Evolutionary conservation across 768 basidiomycete genomes (phyloP).

Genomic region (Pholiota conissans): DNA sequence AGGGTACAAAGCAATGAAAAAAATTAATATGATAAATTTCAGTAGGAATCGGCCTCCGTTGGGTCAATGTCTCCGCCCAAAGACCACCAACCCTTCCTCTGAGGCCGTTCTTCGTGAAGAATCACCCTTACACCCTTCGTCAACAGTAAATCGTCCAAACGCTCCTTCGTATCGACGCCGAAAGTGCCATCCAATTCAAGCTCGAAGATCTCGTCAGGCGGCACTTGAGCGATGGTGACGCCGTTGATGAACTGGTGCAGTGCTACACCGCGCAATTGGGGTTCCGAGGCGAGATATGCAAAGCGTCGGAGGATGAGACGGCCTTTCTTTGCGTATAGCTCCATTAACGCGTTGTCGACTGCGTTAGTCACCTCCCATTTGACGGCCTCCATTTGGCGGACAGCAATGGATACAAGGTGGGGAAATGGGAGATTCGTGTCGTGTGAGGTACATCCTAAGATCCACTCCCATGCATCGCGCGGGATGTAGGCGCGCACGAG

Average conservation of each 20-base stretch:
- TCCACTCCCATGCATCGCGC: background rate
- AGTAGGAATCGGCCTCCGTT: constrained; percentile 1
- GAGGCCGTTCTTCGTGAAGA: background rate
- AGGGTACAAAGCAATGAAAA: no score
- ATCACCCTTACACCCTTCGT: background rate
- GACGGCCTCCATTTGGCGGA: background rate
- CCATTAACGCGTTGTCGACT: background rate
- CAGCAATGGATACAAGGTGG: background rate
- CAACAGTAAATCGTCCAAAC: background rate
- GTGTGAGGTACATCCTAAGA: background rate
- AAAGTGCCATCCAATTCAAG: background rate
- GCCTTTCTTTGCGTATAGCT: background rate
- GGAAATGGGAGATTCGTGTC: background rate
- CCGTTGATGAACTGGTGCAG: background rate
- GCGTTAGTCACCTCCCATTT: background rate
- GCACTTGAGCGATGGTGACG: no score
- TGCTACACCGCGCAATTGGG: background rate
- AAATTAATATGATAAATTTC: background rate
- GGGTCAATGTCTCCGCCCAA: background rate
- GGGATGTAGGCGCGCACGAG: background rate
- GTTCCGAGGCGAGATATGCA: background rate
- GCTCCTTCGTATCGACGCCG: background rate
- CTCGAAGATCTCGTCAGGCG: no score
- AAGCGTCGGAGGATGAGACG: background rate
- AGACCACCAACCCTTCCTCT: background rate